A percentile compares a stretch with the other conserved stretches of the same genome.
These are phyloP conservation scores for Neofusicoccum cordaticola DNA, from an alignment of 2,329 filamentous ascomycete species.

Conservation along the genomic window DNA sequence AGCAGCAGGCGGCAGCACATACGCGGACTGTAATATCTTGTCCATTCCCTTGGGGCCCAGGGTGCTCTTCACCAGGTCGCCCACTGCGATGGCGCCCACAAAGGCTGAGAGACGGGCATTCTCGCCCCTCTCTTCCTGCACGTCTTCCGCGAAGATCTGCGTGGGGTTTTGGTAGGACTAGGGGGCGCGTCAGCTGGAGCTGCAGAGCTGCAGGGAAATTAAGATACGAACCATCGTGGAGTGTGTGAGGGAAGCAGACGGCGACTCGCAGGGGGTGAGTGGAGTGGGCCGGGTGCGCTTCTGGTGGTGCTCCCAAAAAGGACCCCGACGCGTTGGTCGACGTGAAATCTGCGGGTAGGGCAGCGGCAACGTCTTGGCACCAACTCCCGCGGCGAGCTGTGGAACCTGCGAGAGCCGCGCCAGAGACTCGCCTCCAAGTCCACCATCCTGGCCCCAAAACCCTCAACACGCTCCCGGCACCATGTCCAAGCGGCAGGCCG, in stretches of 20 bases:
- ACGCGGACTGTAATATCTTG: constrained; percentile 95
- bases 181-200: constrained; percentile 1
- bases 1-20: constrained; percentile 35
- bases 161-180: constrained; percentile 67
- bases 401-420: constrained; percentile 11
- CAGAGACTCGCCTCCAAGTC: not conserved
- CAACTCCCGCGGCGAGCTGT: constrained; percentile 14
- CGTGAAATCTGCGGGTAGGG: constrained; percentile 17
- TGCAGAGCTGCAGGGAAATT: not conserved
- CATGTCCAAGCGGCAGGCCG: constrained; percentile 50
- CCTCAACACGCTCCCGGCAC: not conserved
- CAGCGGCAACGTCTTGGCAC: constrained; percentile 29
- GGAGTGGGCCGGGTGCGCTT: constrained; percentile 14
- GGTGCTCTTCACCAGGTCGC: constrained; percentile 95
- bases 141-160: constrained; percentile 97
- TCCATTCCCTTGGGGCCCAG: constrained; percentile 98
- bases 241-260: constrained; percentile 1
- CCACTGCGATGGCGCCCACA: constrained; percentile 95
- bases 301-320: constrained; percentile 13
- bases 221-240: constrained; percentile 12
- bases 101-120: constrained; percentile 99
- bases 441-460: not conserved
- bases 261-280: constrained; percentile 9
- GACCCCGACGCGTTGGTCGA: constrained; percentile 15
- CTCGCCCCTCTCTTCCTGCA: constrained; percentile 96